Base-by-base conservation (phyloP, 306 rosid species). In the Senna siamea region DNA sequence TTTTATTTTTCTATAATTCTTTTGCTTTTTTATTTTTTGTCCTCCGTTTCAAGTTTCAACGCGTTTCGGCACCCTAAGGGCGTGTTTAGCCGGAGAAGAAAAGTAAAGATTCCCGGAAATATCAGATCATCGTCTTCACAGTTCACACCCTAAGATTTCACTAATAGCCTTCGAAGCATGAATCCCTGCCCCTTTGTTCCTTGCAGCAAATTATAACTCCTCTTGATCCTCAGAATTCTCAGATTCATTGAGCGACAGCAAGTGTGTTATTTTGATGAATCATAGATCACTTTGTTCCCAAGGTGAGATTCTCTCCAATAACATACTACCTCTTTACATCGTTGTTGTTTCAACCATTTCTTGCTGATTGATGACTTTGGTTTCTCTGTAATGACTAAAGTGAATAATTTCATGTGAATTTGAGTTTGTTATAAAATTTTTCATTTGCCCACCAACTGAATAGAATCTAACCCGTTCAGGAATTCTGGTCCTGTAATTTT, bases 301-400 rank as follows among this genome's bases (percentile, higher is more conserved):
- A 70, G 32, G 57, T 78, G 53, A 54, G 41, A 44, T 26, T 52
- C 48, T 78, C 72, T 64, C 44, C 56, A 6, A 28, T 19, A 66
- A 37, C 6, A 14, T 48, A 5, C 20, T 62, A 6, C 12, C 26
- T 18, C 10, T 35, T 1, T 17, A 38, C 23, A 2, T 61, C 13
- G 4, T 19, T 9, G 6, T 64, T 13, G 70, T 41, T 64, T 64
- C 20, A 26, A 44, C 38, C 48, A 13, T 66, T 66, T 15, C 17
- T 66, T 66, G 38, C 71, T 13, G 23, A 40, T 51, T 5, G 56
- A 38, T 69, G 46, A 76, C 47, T 61, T n/a, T 28, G 46, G 35
- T 20, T 63, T 63, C 38, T 13, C 13, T 8, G 13, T 19, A 18
- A 61, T 17, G 30, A 26, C 30, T 26, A 26, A 26, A 26, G 3